Conservation (phyloP, 164 flowering plant genomes). For the Vitis riparia region DNA sequence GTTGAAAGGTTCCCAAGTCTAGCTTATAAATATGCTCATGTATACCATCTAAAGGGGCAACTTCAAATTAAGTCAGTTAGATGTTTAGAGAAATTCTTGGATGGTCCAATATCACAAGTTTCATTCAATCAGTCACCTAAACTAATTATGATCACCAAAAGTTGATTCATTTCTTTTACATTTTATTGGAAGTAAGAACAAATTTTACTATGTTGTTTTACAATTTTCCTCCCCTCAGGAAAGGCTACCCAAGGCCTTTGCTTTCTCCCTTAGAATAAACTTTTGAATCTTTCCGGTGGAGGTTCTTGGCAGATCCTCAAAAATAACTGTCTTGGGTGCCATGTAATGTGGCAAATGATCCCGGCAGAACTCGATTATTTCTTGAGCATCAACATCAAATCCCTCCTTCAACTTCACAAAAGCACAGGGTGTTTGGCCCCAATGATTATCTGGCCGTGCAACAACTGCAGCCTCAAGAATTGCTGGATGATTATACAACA, state of each 20-base stretch:
- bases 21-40: too few relatives aligned
- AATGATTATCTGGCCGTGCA: slow-evolving; percentile 35
- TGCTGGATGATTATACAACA: slow-evolving; percentile 48
- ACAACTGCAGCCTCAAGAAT: slow-evolving; percentile 61
- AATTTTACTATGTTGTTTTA: too few relatives aligned
- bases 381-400: slow-evolving; percentile 21
- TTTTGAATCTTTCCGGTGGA: slow-evolving; percentile 73
- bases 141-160: too few relatives aligned
- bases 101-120: too few relatives aligned
- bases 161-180: too few relatives aligned
- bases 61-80: too few relatives aligned
- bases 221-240: too few relatives aligned
- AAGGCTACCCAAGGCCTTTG: slow-evolving; percentile 20
- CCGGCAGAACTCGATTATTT: slow-evolving; percentile 49
- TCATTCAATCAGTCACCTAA: too few relatives aligned
- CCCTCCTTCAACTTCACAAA: slow-evolving; percentile 63
- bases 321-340: slow-evolving; percentile 53
- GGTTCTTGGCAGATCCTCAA: slow-evolving; percentile 56
- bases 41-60: too few relatives aligned
- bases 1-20: too few relatives aligned
- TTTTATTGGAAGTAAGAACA: too few relatives aligned
- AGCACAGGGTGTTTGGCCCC: slow-evolving; percentile 52
- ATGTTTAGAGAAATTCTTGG: too few relatives aligned
- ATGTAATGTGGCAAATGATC: slow-evolving; percentile 46
- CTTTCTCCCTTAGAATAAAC: slow-evolving; percentile 53